Conservation (phyloP, 257 asterid genomes). For the Nicotiana tomentosiformis region DNA sequence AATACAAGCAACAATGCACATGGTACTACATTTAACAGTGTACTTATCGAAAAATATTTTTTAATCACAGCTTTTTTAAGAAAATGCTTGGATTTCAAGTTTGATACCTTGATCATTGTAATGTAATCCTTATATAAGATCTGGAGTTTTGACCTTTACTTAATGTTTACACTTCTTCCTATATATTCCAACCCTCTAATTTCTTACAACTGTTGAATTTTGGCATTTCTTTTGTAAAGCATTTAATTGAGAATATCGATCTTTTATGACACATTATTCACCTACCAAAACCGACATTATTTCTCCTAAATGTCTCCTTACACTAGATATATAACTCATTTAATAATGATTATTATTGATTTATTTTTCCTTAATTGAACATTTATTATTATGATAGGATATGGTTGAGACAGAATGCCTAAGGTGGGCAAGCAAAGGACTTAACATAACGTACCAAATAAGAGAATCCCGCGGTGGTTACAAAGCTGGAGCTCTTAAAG, state of each 20-base stretch:
- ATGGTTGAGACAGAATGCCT: slow-evolving; percentile 88
- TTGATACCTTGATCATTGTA: not conserved
- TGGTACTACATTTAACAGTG: not conserved
- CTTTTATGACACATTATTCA: not conserved
- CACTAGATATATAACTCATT: not conserved
- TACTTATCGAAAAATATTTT: not conserved
- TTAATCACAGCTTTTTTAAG: not conserved
- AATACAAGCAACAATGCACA: not conserved
- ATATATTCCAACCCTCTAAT: not conserved
- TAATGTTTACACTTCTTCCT: slow-evolving; percentile 10
- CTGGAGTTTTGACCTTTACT: not conserved
- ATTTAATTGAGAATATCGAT: not conserved
- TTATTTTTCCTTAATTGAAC: not conserved
- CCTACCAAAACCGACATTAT: not conserved
- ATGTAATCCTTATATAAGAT: slow-evolving; percentile 7
- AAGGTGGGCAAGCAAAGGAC: slow-evolving; percentile 90
- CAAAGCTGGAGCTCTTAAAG: slow-evolving; percentile 98
- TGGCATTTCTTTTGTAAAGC: not conserved
- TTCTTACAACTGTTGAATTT: not conserved
- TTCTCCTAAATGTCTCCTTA: not conserved
- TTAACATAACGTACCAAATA: slow-evolving; percentile 72
- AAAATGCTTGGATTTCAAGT: not conserved
- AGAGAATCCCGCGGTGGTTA: slow-evolving; percentile 81
- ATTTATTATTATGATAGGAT: slow-evolving; percentile 43
- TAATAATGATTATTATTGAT: not conserved